A percentile compares a stretch with the other conserved stretches of the same genome.
Conservation (phyloP, 2,329 filamentous ascomycete genomes). For the Esteya vermicola region DNA sequence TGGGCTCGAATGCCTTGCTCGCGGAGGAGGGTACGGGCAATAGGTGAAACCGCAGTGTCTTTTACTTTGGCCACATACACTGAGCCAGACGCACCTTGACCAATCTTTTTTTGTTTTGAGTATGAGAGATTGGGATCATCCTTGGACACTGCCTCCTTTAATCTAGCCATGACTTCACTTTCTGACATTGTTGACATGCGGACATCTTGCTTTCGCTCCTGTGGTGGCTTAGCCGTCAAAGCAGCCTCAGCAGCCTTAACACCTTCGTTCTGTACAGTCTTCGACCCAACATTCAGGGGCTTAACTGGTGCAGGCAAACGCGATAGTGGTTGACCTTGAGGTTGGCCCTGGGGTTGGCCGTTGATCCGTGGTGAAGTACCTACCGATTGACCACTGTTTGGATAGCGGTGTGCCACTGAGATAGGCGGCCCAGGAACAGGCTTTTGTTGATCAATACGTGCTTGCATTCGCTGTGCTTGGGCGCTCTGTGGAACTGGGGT, state of each 20-base stretch:
- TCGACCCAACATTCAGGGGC: constrained; percentile 63
- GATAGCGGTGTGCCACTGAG: constrained; percentile 41
- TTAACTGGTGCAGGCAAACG: constrained; percentile 54
- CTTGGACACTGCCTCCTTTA: constrained; percentile 89
- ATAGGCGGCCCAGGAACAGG: constrained; percentile 3
- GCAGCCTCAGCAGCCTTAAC: constrained; percentile 85
- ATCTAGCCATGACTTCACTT: constrained; percentile 88
- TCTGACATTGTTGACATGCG: constrained; percentile 99
- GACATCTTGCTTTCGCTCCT: constrained; percentile 76
- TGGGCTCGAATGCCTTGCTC: constrained; percentile 71
- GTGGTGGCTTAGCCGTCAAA: constrained; percentile 65
- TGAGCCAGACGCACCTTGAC: constrained; percentile 92
- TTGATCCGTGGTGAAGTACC: constrained; percentile 32
- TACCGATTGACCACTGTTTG: constrained; percentile 38
- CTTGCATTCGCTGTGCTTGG: constrained; percentile 28
- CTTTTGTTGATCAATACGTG: constrained; percentile 29
- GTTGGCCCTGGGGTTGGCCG: constrained; percentile 29
- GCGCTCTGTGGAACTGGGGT: too few species aligned
- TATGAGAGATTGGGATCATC: constrained; percentile 91
- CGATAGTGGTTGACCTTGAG: constrained; percentile 28
- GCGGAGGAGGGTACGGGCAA: constrained; percentile 65
- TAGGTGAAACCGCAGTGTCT: constrained; percentile 66
- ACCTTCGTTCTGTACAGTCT: constrained; percentile 48
- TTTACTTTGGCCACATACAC: constrained; percentile 97
- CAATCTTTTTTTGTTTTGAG: constrained; percentile 99